Conservation (phyloP, 2,329 filamentous ascomycete species). For the Bipolaris sorokiniana region DNA sequence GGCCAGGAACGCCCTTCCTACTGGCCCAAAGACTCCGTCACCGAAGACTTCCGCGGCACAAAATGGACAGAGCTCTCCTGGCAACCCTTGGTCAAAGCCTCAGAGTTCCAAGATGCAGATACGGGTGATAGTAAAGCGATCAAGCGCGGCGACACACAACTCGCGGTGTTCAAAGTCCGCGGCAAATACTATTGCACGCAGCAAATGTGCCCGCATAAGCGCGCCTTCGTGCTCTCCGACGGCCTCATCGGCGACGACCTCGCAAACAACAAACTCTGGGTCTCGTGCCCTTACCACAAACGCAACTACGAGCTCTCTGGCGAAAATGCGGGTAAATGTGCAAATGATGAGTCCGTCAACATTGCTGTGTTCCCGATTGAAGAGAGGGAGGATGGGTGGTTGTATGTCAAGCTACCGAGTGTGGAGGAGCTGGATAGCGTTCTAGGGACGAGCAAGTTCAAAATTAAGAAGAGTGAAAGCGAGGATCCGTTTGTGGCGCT, state of each 20-base stretch:
- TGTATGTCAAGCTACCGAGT: slow-evolving; percentile 81
- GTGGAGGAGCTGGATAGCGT: slow-evolving; percentile 80
- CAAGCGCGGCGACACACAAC: slow-evolving; percentile 86
- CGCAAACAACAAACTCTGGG: slow-evolving; percentile 71
- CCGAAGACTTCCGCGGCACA: slow-evolving; percentile 74
- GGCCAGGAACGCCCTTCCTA: slow-evolving; percentile 75
- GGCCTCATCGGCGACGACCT: slow-evolving; percentile 76
- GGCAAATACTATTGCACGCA: slow-evolving; percentile 85
- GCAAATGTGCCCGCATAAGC: slow-evolving; percentile 94
- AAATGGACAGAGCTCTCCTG: slow-evolving; percentile 72
- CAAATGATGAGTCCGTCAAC: slow-evolving; percentile 74
- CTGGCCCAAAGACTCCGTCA: slow-evolving; percentile 73
- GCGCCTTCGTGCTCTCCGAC: slow-evolving; percentile 86
- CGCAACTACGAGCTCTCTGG: slow-evolving; percentile 81
- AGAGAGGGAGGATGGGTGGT: slow-evolving; percentile 74
- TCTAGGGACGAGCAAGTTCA: slow-evolving; percentile 79
- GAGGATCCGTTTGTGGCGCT: slow-evolving; percentile 61
- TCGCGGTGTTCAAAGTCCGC: slow-evolving; percentile 83
- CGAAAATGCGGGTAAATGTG: slow-evolving; percentile 70
- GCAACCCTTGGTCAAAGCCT: slow-evolving; percentile 77
- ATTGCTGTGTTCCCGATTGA: slow-evolving; percentile 84
- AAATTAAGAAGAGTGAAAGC: slow-evolving; percentile 74
- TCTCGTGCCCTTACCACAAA: slow-evolving; percentile 89
- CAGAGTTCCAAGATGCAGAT: slow-evolving; percentile 71
- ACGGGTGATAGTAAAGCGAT: slow-evolving; percentile 78